Evolutionary conservation across 192 early-diverging fungal species (phyloP), one percentile per base, ranked within the genome.

Genomic region (Chytriomyces sp.): DNA sequence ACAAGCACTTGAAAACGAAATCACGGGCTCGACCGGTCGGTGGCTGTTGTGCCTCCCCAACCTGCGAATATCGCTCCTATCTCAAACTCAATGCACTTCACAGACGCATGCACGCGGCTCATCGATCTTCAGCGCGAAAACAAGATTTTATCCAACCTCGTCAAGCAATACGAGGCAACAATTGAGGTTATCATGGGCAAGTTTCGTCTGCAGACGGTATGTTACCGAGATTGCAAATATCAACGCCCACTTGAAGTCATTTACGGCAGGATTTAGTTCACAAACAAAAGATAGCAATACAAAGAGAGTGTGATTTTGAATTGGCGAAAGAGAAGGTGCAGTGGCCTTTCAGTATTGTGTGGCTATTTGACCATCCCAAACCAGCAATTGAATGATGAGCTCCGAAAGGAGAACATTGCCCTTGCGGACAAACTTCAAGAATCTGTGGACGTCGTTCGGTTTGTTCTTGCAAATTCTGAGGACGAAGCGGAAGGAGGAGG

Each of bases 161-260:
- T 84, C 17, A 86, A 85, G 61, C 79, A 86, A 58, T 86, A 85
- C 69, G 84, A 86, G 70, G 61, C 80, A n/a, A 83, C 84, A 3
- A 66, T 86, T 7, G 82, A 86, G 56, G 72, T 85, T 6, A 67
- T 86, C 28, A 86, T 86, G 83, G 40, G 64, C 28, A 86, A 86
- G 67, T 86, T 82, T 54, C 52, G 83, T 34, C 53, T 63, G n/a
- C 82, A 86, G 53, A 74, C 80, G 72, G 84, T 86, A 40, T 39
- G 69, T 77, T n/a, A 8, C 61, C 44, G 12, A 49, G 10, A 14
- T 49, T 49, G 12, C 44, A 58, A 19, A 58, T 25, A 58, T 7
- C 56, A 26, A 19, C n/a, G n/a, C n/a, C n/a, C n/a, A n/a, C n/a
- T 56, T 53, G 10, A 60, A 30, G 10, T n/a, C 25, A 33, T 34